Evolutionary conservation across 2,329 filamentous ascomycete species (phyloP).

Genomic region (Cladosporium sp.): DNA sequence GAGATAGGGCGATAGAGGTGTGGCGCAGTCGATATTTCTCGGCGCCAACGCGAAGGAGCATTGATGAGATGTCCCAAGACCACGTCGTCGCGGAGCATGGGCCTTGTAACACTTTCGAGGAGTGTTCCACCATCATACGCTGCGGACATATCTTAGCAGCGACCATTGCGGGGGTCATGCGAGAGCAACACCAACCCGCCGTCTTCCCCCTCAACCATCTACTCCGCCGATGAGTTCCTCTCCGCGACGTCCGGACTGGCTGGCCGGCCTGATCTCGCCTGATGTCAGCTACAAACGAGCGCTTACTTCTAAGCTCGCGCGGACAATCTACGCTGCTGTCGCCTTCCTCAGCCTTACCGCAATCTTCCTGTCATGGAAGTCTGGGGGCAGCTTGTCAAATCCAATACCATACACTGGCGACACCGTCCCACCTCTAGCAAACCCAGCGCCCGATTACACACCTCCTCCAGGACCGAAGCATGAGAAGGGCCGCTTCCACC

Average conservation of each 20-base stretch:
- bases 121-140: not conserved
- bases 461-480: slow-evolving; percentile 7
- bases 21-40: slow-evolving; percentile 8
- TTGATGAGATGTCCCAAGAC: slow-evolving; percentile 9
- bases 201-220: not conserved
- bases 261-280: slow-evolving; percentile 1
- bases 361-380: slow-evolving; percentile 7
- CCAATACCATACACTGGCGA: slow-evolving; percentile 6
- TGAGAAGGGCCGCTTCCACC: slow-evolving; percentile 43
- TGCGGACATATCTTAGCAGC: not conserved
- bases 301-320: slow-evolving; percentile 6
- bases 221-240: not conserved
- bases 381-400: slow-evolving; percentile 2
- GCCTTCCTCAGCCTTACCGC: slow-evolving; percentile 2
- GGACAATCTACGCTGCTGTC: slow-evolving; percentile 6
- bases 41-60: slow-evolving; percentile 10
- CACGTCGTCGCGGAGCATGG: not conserved
- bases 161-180: slow-evolving; percentile 2
- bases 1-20: too few relatives aligned
- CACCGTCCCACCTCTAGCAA: not conserved
- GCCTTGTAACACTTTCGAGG: not conserved
- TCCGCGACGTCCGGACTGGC: slow-evolving; percentile 8
- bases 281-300: slow-evolving; percentile 10
- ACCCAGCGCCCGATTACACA: not conserved
- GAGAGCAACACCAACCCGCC: not conserved